Conservation (phyloP, 805 yeast species). For the Candida peoriensis region DNA sequence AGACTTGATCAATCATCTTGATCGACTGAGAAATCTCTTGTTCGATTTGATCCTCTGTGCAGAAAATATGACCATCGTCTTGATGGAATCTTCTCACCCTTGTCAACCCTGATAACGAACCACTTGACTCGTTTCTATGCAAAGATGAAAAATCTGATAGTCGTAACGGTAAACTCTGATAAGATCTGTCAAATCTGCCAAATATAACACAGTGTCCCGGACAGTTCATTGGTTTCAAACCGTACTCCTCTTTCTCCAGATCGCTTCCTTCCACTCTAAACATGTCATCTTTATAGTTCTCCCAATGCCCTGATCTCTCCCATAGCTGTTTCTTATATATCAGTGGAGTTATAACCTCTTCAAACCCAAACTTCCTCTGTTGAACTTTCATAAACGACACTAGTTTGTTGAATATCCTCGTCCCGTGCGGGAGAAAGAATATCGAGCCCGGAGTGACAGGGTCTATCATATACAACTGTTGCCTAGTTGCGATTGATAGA, state of each 20-base stretch:
- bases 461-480: constrained; percentile 74
- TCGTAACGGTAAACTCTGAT: constrained; percentile 82
- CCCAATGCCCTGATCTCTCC: constrained; percentile 96
- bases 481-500: constrained; percentile 36
- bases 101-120: constrained; percentile 88
- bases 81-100: constrained; percentile 94
- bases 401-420: constrained; percentile 76
- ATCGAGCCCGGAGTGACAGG: constrained; percentile 85
- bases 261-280: constrained; percentile 68
- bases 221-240: constrained; percentile 93
- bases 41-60: constrained; percentile 71
- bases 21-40: constrained; percentile 70
- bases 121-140: constrained; percentile 93
- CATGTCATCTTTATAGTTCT: constrained; percentile 91
- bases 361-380: constrained; percentile 74
- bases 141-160: constrained; percentile 85
- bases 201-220: constrained; percentile 92
- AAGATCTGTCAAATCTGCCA: constrained; percentile 69
- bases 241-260: constrained; percentile 48
- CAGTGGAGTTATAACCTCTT: constrained; percentile 90
- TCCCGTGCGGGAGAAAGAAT: constrained; percentile 90
- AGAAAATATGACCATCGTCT: constrained; percentile 97
- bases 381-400: constrained; percentile 81
- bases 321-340: constrained; percentile 79
- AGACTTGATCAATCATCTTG: constrained; percentile 68